These are phyloP conservation scores for Hibiscus syriacus DNA, from an alignment of 345 rosid species.

Conservation along the genomic window DNA sequence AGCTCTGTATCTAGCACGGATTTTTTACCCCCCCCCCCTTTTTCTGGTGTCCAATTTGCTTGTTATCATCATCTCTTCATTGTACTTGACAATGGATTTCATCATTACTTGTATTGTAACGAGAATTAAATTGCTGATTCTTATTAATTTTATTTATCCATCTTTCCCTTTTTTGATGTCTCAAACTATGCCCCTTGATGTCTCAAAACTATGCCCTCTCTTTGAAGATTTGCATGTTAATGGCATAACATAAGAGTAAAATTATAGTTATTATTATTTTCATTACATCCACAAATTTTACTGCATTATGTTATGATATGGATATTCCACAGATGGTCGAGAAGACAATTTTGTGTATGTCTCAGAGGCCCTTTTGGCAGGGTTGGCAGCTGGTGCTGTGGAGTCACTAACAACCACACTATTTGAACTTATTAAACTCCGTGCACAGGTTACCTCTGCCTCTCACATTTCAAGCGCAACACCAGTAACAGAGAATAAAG, in stretches of 20 bases:
- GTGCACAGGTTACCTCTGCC: conserved; percentile 73
- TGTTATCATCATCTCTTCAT: not conserved
- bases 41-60: not conserved
- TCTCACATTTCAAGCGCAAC: conserved; percentile 33
- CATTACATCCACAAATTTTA: not conserved
- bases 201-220: not conserved
- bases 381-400: conserved; percentile 70
- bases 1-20: not conserved
- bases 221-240: not conserved
- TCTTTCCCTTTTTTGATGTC: not conserved
- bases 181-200: no score
- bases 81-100: not conserved
- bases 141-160: not conserved
- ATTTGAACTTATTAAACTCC: conserved; percentile 75
- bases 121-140: not conserved
- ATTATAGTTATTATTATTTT: not conserved
- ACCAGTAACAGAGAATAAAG: conserved; percentile 22
- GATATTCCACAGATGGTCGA: conserved; percentile 62
- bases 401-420: conserved; percentile 68
- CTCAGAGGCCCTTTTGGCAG: conserved; percentile 72
- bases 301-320: not conserved
- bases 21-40: not conserved
- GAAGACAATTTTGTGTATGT: conserved; percentile 57
- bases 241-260: not conserved
- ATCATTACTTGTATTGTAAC: not conserved